phyloP scores from a whole-genome alignment of 2,329 filamentous ascomycete genomes.

The Ophiostoma sp. region DNA sequence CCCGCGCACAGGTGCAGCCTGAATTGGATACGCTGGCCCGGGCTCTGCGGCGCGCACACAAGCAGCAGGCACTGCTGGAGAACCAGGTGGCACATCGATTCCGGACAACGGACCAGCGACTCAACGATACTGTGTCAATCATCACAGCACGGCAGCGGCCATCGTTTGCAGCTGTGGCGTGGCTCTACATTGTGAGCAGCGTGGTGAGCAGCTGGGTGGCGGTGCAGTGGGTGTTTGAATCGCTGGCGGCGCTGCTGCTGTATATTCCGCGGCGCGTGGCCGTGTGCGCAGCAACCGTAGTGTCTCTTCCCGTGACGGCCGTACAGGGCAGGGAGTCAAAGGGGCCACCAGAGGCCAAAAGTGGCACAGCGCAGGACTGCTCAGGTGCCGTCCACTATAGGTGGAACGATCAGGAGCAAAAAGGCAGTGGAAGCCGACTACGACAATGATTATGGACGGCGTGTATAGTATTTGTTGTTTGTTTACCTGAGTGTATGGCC shows the following conservation, averaged over 20 bases:
- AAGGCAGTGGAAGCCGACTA: background rate
- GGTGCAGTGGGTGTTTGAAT: slow-evolving; percentile 1
- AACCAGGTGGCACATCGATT: slow-evolving; percentile 73
- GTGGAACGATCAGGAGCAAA: slow-evolving; percentile 1
- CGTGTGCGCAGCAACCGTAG: background rate
- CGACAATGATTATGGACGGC: slow-evolving; percentile 3
- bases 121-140: slow-evolving; percentile 56
- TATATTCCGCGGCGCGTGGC: slow-evolving; percentile 23
- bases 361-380: background rate
- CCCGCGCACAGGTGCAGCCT: slow-evolving; percentile 63
- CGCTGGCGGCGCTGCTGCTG: slow-evolving; percentile 8
- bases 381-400: background rate
- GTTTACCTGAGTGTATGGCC: background rate
- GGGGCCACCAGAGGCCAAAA: background rate
- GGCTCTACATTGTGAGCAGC: slow-evolving; percentile 33
- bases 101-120: slow-evolving; percentile 61
- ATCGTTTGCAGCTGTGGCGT: slow-evolving; percentile 27
- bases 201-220: slow-evolving; percentile 32
- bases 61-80: slow-evolving; percentile 70
- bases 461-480: background rate
- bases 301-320: slow-evolving; percentile 6
- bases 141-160: slow-evolving; percentile 10
- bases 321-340: background rate
- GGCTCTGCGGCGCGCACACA: slow-evolving; percentile 86
- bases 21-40: slow-evolving; percentile 85